Evolutionary conservation across 495 filamentous ascomycete genomes (phyloP), one percentile per base, ranked within the genome.

Genomic region (Trichoderma virens): DNA sequence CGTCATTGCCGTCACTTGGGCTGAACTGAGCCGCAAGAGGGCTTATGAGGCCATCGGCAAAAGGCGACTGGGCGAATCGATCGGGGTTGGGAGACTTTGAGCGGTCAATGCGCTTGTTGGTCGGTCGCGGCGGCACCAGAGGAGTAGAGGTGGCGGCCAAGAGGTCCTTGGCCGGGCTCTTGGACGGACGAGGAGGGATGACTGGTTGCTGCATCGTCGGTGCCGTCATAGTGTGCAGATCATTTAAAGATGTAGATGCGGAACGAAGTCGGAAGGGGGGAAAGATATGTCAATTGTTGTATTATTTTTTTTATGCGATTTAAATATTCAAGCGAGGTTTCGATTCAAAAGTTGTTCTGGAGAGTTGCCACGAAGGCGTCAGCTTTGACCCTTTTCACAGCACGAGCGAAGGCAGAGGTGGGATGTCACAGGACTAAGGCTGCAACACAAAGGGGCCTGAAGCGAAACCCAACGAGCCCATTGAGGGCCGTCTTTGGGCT

Each of bases 41-140:
- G 13, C 68, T 72, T 20, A 61, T 61, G 63, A 79, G 71, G 20
- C 69, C 70, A 69, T 92, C 90, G 74, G 94, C 92, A 68, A 97
- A 76, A 2, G 93, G 93, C 41, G 93, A 97, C 25, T 87, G 89
- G 16, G 92, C 88, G 74, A 89, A 96, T 71, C 84, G 85, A 67
- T 90, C 86, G 61, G 86, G 84, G 64, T 86, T 81, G 35, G 92
- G 92, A 66, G 91, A 95, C 62, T 86, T 71, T 23, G 91, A 91
- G 72, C 90, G 89, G 65, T 95, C 90, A 62, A 85, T 66, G 65
- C 81, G 86, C 65, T 82, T 83, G 65, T 83, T 82, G 30, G 69
- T 61, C 3, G 92, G 91, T 61, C 92, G 87, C 38, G 91, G 88
- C 60, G 92, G 92, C 45, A 89, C 72, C 68, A 79, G 78, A 45